Base-by-base conservation (phyloP, 306 rosid species). In the Hylodesmum podocarpum region DNA sequence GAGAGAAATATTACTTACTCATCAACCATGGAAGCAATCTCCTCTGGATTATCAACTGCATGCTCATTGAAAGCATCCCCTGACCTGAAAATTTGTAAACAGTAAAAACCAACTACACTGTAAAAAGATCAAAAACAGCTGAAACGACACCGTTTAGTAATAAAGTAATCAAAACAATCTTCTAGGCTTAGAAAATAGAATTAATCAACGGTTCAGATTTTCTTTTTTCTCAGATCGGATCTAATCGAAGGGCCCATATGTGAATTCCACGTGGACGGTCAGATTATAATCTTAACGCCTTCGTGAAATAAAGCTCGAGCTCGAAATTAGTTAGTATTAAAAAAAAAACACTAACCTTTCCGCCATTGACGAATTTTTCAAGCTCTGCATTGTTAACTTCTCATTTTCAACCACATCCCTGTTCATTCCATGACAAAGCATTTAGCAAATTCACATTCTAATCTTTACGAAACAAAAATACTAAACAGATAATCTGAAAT, bases 21-120 rank as follows among this genome's bases (percentile, higher is more conserved):
- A 61, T 91, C 87, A 57, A 95, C 96, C 96, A 84, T 68, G 4
- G 97, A 75, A 72, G 96, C 96, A 50, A 95, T 80, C 77, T 92
- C 96, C 66, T 91, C 99, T 71, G 97, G 99, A 83, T 92, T 85
- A 27, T 88, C 87, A 44, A 87, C 97, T 28, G 97, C 97, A 51
- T 92, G 97, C 78, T 88, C 89, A 65, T 88, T 88, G 74, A 50
- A 29, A 71, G 43, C 28, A 69, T 78, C 83, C 41, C 61, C 63
- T 39, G 79, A 83, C 82, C 99, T 95, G 88, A 40, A 81, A 82
- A 54, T 4, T 16, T 25, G 22, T 3, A 49, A 11, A 67, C 15
- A 13, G 54, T 65, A 46, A 78, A n/a, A 18, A 51, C 62, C 27
- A 73, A 47, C 44, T 6, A 46, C 46, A 62, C 7, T 41, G 37